Base-by-base conservation (phyloP, 345 rosid genomes). In the Eucalyptus sideroxylon region DNA sequence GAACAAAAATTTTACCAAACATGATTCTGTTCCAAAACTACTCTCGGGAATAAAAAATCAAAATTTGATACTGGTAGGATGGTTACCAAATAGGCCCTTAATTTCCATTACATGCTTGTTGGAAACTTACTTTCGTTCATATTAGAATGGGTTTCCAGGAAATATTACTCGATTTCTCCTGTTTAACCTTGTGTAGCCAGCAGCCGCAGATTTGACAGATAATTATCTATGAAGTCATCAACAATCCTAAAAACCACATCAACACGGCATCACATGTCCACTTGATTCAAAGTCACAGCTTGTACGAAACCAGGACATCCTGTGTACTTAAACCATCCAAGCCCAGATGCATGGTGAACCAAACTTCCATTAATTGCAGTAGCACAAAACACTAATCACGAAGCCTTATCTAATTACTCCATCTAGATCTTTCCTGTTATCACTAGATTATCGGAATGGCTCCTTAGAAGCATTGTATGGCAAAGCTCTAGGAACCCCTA, bases 201-300 rank as follows among this genome's bases (percentile, higher is more conserved):
- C 96, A 50, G 93, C 96, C 47, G 96, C 97, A 19, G 98, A 97
- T 56, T 56, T 94, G 51, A 98, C 98, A 2, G 97, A 95, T 27
- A 97, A 95, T 88, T 30, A 95, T 95, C 88, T 5, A 59, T 3
- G 67, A 59, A 59, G 67, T 11, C 67, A n/a, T n/a, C n/a, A n/a
- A n/a, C n/a, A 59, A 26, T 59, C 67, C n/a, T 26, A 59, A 0
- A 59, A 5, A 11, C 67, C n/a, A 26, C 14, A 26, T 59, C 5
- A 2, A 26, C n/a, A 11, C 15, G 6, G 11, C 62, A 24, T 56
- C 30, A 56, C 13, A 23, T 26, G 67, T n/a, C 7, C 65, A 59
- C 65, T 59, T 59, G 65, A 1, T 40, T 49, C 50, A 49, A 49
- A 2, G 0, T 77, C 2, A 77, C 34, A 77, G 45, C 85, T 31